Conservation (phyloP, 2,329 filamentous ascomycete genomes). For the Fusarium algeriense region DNA sequence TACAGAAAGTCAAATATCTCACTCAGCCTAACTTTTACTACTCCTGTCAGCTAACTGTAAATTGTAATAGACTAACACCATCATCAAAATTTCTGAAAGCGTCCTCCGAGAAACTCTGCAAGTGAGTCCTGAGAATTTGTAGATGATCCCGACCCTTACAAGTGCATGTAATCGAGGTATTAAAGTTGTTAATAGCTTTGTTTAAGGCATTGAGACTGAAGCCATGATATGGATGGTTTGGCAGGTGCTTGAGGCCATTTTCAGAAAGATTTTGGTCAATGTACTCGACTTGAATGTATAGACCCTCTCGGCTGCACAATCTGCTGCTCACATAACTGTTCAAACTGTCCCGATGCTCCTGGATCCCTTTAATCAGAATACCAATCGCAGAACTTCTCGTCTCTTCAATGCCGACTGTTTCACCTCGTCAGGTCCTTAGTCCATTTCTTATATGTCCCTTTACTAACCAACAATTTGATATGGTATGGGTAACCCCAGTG, state of each 20-base stretch:
- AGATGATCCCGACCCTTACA: background rate
- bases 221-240: background rate
- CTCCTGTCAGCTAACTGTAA: background rate
- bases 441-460: fast-evolving
- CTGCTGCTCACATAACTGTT: fast-evolving
- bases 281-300: background rate
- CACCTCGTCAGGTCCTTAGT: fast-evolving
- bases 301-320: fast-evolving
- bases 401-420: background rate
- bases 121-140: fast-evolving
- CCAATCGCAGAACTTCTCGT: fast-evolving
- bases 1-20: background rate
- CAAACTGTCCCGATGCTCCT: fast-evolving
- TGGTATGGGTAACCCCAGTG: background rate
- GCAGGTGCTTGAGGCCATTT: background rate
- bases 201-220: background rate
- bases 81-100: background rate
- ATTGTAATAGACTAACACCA: background rate
- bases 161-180: fast-evolving
- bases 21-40: background rate
- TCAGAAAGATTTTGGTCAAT: too few relatives aligned
- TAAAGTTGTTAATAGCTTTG: fast-evolving
- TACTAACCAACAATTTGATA: background rate
- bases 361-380: fast-evolving
- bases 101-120: fast-evolving